Conservation (phyloP, 768 basidiomycete genomes). For the Boletus patriciae region DNA sequence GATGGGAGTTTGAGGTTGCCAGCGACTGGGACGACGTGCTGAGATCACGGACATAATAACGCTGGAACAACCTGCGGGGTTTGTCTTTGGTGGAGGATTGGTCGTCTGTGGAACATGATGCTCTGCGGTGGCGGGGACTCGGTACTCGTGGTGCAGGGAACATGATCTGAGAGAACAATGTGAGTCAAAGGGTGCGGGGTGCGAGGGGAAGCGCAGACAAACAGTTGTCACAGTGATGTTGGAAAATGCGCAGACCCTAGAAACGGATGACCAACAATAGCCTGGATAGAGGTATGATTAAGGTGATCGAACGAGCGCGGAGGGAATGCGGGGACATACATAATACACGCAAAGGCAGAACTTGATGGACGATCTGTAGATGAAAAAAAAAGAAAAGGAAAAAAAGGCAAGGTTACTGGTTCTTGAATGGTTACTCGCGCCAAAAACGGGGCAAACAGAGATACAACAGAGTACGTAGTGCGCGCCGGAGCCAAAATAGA, state of each 20-base stretch:
- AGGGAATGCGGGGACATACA: constrained; percentile 18
- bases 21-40: constrained; percentile 22
- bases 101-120: constrained; percentile 23
- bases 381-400: not conserved
- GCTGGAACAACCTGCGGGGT: constrained; percentile 14
- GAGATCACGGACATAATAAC: constrained; percentile 13
- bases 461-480: constrained; percentile 17
- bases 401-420: not conserved
- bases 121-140: constrained; percentile 12
- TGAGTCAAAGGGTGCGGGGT: not conserved
- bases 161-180: constrained; percentile 15
- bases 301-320: not conserved
- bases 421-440: not conserved
- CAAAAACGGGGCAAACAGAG: constrained; percentile 16
- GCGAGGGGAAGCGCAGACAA: not conserved
- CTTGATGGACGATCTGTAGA: constrained; percentile 7
- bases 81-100: constrained; percentile 3
- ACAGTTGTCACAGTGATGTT: constrained; percentile 1
- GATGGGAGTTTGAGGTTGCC: constrained; percentile 7
- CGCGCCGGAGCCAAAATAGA: constrained; percentile 21
- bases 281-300: constrained; percentile 12
- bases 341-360: constrained; percentile 7
- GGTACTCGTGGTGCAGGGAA: not conserved
- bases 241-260: constrained; percentile 14
- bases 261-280: constrained; percentile 13